Percentiles rank a stretch among this genome's conserved stretches.
These are phyloP conservation scores for cucumber (Cucumis sativus) DNA, from an alignment of 306 rosid species.

Conservation along the genomic window DNA sequence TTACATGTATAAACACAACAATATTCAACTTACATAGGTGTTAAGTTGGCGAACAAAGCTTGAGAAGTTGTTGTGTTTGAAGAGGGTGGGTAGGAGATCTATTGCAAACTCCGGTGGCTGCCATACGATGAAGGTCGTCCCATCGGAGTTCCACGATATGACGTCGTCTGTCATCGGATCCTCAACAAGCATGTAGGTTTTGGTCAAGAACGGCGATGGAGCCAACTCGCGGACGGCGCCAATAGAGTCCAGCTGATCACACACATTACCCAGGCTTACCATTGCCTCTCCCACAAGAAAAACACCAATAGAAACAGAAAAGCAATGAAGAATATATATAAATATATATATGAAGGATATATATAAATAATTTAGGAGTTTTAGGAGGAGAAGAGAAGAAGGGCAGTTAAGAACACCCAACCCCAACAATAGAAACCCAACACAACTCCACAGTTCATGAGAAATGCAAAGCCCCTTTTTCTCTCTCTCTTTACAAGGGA, in stretches of 20 bases:
- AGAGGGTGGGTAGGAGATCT: constrained; percentile 89
- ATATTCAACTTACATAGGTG: constrained; percentile 47
- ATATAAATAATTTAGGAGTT: background rate
- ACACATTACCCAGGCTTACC: background rate
- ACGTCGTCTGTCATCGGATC: constrained; percentile 52
- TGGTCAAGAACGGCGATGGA: constrained; percentile 82
- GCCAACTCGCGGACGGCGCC: constrained; percentile 23
- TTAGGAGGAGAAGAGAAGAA: constrained; percentile 68
- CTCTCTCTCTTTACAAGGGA: background rate
- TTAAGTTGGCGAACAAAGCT: constrained; percentile 96
- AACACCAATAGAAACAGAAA: background rate
- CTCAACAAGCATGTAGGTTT: constrained; percentile 79
- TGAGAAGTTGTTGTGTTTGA: constrained; percentile 95
- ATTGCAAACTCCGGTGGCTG: constrained; percentile 81
- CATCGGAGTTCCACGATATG: constrained; percentile 62
- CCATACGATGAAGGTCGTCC: constrained; percentile 88
- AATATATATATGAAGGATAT: background rate
- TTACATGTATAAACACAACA: background rate
- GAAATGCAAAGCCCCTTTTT: constrained; percentile 31
- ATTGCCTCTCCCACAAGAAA: constrained; percentile 16
- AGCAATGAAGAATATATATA: background rate
- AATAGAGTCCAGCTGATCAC: constrained; percentile 29
- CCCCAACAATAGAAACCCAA: constrained; percentile 98
- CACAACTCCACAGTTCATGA: constrained; percentile 99
- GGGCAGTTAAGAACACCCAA: constrained; percentile 98